A percentile compares a stretch with the other conserved stretches of the same genome.
Conservation (phyloP, 768 basidiomycete genomes). For the Epithele typhae region DNA sequence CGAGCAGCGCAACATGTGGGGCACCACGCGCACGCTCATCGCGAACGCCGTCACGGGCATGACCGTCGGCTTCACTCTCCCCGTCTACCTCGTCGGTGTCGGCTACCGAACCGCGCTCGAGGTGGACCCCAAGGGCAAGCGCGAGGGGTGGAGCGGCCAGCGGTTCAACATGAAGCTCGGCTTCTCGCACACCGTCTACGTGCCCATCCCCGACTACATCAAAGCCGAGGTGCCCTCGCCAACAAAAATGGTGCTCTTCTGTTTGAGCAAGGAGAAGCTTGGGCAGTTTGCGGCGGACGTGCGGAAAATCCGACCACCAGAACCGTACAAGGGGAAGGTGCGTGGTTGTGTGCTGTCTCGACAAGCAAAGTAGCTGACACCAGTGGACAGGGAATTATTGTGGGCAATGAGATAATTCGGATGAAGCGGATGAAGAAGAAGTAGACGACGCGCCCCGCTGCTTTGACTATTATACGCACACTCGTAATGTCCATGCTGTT, state of each 20-base stretch:
- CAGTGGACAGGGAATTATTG: conserved; percentile 74
- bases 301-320: conserved; percentile 80
- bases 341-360: conserved; percentile 23
- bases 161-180: conserved; percentile 90
- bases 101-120: conserved; percentile 90
- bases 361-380: conserved; percentile 6
- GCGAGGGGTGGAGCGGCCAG: conserved; percentile 54
- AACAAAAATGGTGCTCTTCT: conserved; percentile 78
- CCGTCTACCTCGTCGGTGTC: conserved; percentile 89
- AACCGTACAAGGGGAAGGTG: conserved; percentile 98
- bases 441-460: conserved; percentile 37
- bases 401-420: conserved; percentile 88
- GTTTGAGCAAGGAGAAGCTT: conserved; percentile 84
- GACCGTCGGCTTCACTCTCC: conserved; percentile 79
- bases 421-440: conserved; percentile 96
- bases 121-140: conserved; percentile 60
- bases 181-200: conserved; percentile 81
- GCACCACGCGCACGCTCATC: conserved; percentile 88
- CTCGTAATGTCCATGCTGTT: neutral
- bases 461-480: conserved; percentile 6
- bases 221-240: conserved; percentile 75
- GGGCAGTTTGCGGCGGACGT: conserved; percentile 88
- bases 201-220: conserved; percentile 81
- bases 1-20: conserved; percentile 89
- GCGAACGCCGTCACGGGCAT: conserved; percentile 88